These are phyloP conservation scores for Rubia tinctorum DNA, from an alignment of 305 asterid species.

Conservation along the genomic window DNA sequence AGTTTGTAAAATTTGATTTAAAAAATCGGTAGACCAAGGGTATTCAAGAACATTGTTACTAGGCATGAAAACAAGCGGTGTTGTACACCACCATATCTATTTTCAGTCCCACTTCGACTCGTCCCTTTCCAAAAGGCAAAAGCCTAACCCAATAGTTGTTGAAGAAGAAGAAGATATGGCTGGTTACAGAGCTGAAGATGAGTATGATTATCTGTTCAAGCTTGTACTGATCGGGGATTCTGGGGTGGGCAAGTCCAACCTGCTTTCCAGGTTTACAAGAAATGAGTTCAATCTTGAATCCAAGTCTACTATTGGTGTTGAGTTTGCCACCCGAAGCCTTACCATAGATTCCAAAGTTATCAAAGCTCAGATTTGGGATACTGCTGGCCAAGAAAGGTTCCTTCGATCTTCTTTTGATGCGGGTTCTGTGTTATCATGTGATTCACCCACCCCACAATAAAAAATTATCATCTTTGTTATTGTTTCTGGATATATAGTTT, in stretches of 20 bases:
- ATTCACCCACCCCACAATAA: not conserved
- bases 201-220: conserved; percentile 74
- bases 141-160: not conserved
- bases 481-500: not conserved
- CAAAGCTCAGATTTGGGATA: conserved; percentile 34
- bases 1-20: no score
- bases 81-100: no score
- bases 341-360: conserved; percentile 24
- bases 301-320: conserved; percentile 81
- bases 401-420: not conserved
- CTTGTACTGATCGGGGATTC: not conserved
- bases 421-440: not conserved
- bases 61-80: no score
- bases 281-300: conserved; percentile 90
- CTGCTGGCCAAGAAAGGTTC: conserved; percentile 32
- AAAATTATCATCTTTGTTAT: no score
- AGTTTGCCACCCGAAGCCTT: conserved; percentile 72
- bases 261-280: conserved; percentile 80
- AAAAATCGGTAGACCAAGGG: no score
- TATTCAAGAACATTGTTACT: no score
- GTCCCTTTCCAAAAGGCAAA: no score
- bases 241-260: conserved; percentile 58
- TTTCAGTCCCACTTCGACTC: no score
- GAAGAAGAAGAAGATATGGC: conserved; percentile 39
- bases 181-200: conserved; percentile 83